phyloP scores from a whole-genome alignment of 495 filamentous ascomycete genomes.

The Letharia columbiana region DNA sequence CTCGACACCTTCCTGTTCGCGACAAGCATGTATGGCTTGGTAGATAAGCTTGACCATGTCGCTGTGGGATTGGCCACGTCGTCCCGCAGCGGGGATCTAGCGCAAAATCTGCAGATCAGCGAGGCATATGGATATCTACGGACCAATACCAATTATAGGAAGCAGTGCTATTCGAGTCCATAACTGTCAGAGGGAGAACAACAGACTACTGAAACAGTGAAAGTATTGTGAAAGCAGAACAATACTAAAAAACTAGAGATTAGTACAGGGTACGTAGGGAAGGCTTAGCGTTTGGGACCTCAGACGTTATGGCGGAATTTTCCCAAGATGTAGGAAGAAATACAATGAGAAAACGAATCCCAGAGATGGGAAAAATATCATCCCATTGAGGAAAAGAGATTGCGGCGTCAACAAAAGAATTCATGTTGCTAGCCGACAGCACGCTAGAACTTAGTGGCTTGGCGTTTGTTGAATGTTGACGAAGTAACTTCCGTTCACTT shows the following conservation, averaged over 20 bases:
- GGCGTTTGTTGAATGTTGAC: constrained; percentile 15
- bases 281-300: not conserved
- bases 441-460: constrained; percentile 8
- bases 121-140: not conserved
- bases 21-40: not conserved
- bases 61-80: not conserved
- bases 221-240: not conserved
- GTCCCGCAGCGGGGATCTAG: not conserved
- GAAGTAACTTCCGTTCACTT: constrained; percentile 5
- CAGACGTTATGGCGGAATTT: not conserved
- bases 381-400: too few species aligned
- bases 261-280: not conserved
- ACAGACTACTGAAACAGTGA: not conserved
- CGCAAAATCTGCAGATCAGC: not conserved
- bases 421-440: constrained; percentile 3
- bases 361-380: too few species aligned
- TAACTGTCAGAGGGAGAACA: not conserved
- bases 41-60: not conserved
- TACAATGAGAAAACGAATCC: too few species aligned
- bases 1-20: constrained; percentile 13
- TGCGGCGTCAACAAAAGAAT: not conserved
- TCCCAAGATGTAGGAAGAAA: too few species aligned
- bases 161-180: not conserved
- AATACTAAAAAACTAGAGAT: too few species aligned
- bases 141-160: not conserved